These are phyloP conservation scores for Fusarium decemcellulare DNA, from an alignment of 2,329 filamentous ascomycete genomes.

Conservation along the genomic window DNA sequence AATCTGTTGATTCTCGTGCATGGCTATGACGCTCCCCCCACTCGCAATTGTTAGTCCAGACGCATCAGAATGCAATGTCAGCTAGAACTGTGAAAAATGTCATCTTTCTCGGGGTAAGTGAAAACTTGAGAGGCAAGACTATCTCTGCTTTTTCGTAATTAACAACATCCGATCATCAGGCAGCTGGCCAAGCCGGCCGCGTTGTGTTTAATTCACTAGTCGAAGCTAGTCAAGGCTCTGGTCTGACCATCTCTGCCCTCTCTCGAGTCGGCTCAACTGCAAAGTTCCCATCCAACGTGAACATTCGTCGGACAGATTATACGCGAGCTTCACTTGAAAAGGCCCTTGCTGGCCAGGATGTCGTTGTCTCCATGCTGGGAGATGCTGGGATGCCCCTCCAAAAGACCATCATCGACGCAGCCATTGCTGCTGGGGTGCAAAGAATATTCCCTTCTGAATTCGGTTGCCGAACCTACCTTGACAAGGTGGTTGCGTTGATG, in stretches of 20 bases:
- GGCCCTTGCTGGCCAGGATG: slow-evolving; percentile 31
- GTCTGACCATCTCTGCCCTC: not conserved
- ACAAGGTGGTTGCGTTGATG: slow-evolving; percentile 27
- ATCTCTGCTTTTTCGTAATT: not conserved
- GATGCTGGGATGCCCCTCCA: slow-evolving; percentile 59
- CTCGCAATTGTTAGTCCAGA: no score
- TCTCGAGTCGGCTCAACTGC: not conserved
- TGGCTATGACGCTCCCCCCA: no score
- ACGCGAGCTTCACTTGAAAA: slow-evolving; percentile 1
- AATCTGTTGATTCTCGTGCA: no score
- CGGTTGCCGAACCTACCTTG: slow-evolving; percentile 48
- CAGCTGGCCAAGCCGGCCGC: not conserved
- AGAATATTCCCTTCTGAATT: slow-evolving; percentile 69
- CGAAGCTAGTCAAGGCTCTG: not conserved
- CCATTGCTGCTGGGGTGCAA: slow-evolving; percentile 66
- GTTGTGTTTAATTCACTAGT: not conserved
- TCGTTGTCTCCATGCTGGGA: slow-evolving; percentile 59
- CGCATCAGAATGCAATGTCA: not conserved
- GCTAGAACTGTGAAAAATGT: not conserved
- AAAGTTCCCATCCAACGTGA: not conserved
- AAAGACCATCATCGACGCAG: slow-evolving; percentile 64
- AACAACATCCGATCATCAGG: not conserved
- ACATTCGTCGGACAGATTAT: not conserved
- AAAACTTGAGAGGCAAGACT: no score
- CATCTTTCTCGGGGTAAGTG: not conserved